Base-by-base conservation (phyloP, 257 asterid genomes). In the Fraxinus quadrangulata region DNA sequence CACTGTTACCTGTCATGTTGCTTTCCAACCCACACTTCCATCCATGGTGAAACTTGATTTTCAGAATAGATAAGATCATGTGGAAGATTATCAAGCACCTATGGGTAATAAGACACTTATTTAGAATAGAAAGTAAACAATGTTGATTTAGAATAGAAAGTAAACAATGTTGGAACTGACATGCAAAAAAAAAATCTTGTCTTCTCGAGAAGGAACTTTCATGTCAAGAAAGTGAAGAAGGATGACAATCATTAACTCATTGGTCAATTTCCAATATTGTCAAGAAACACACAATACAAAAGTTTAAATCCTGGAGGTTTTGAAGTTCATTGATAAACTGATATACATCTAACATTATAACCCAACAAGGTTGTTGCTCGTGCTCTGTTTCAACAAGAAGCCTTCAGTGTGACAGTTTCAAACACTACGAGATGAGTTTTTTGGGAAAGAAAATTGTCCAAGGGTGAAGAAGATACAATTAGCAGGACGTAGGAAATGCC, bases 31-130 rank as follows among this genome's bases (percentile, higher is more conserved):
- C 97, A 95, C 49, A 95, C 99, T 84, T 95, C 99, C 96, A 81
- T 88, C 99, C 99, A 95, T 34, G 96, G 82, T 16, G 98, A 88
- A 65, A 86, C 91, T 87, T 95, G 98, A 86, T 83, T 79, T 82
- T 83, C 83, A 30, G 98, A 90, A 89, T 90, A 87, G 84, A 93
- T 85, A 80, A 95, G 94, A 84, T 95, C 99, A 49, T 95, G 99
- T n/a, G 98, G 98, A 81, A 95, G 99, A 90, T 95, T 95, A 91
- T 95, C 99, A 79, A 95, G 98, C 70, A 95, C 97, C 99, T 93
- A 82, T 51, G 77, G 17, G 30, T 3, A 7, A 33, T 28, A 19
- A 39, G 42, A 30, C 13, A 39, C 10, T 39, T 39, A 39, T 8
- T 33, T 30, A 30, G n/a, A n/a, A n/a, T n/a, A n/a, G n/a, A n/a